Evolutionary conservation across 495 filamentous ascomycete genomes (phyloP), one percentile per base, ranked within the genome.

Genomic region (Baudoinia panamericana): DNA sequence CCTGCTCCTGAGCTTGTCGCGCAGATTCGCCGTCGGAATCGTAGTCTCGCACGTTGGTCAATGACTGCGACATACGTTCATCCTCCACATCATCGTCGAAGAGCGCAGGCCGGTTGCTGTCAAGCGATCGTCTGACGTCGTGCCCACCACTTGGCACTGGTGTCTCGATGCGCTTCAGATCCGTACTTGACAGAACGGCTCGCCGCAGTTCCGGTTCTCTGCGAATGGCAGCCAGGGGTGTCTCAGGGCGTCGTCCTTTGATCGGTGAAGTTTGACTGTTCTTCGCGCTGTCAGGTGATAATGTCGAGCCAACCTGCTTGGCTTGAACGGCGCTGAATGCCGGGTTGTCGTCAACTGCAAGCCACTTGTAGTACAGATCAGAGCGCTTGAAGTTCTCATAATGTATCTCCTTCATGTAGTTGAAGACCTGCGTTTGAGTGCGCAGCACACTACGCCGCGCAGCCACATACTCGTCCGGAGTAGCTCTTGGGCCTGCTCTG

Each of bases 311-410:
- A 36, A 40, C 4, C 39, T 42, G 43, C 36, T 41, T 51, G n/a
- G 37, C 52, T 12, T 39, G 48, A 11, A 17, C 35, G 2, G 41
- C 34, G 38, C 45, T 39, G 0, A 26, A n/a, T 6, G 34, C 31
- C 13, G 80, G 72, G 17, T 73, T 72, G 52, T 95, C 85, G 48
- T 93, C 86, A 1, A 87, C 83, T 8, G 90, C 82, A 4, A 96
- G 66, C 49, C 84, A 93, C 52, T 99, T 96, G 68, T 84, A 96
- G 56, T 84, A 99, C 0, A 96, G 56, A 53, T 95, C 86, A 0
- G 86, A 93, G 35, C 78, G 78, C 51, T 84, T 90, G 59, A 99
- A 99, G 29, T 76, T 78, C 15, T 78, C 74, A 44, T 87, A 87
- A 52, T 93, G 72, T 24, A 65, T 73, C 23, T 70, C 71, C 42